These are phyloP conservation scores for Cryptosporidium tyzzeri DNA, from an alignment of 169 alveolate species.

Conservation along the genomic window DNA sequence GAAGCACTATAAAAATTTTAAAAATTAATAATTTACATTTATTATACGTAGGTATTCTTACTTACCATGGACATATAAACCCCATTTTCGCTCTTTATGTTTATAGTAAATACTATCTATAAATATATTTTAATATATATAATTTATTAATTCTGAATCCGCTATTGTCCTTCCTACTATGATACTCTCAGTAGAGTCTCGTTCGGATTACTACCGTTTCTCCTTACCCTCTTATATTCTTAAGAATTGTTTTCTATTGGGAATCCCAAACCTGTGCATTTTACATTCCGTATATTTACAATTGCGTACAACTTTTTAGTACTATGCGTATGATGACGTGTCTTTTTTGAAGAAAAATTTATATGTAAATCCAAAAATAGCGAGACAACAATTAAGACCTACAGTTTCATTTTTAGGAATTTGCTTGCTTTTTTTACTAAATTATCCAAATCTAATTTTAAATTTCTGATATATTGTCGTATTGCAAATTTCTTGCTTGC, in stretches of 20 bases:
- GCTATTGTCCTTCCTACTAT: slow-evolving; percentile 12
- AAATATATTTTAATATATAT: neutral
- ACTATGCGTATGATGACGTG: slow-evolving; percentile 38
- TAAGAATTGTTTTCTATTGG: slow-evolving; percentile 2
- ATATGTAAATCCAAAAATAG: slow-evolving; percentile 5
- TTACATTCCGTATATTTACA: slow-evolving; percentile 47
- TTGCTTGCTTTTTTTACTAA: too few species aligned
- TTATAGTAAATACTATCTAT: neutral
- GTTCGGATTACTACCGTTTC: slow-evolving; percentile 7
- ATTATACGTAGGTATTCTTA: neutral
- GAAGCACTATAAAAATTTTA: slow-evolving; percentile 18
- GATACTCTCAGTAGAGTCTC: neutral
- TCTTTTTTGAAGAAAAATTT: neutral
- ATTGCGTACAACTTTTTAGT: slow-evolving; percentile 23
- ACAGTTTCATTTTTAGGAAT: neutral
- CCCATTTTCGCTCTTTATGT: slow-evolving; percentile 34
- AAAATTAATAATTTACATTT: neutral
- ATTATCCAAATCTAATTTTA: neutral
- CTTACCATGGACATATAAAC: slow-evolving; percentile 75
- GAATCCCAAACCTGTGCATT: slow-evolving; percentile 13
- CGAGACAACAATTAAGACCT: neutral
- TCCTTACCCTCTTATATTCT: slow-evolving; percentile 10
- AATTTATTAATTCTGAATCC: slow-evolving; percentile 6
- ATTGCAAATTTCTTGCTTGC: neutral
- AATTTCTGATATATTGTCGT: neutral